These are phyloP conservation scores for Phytophthora hibernalis DNA, from an alignment of 352 stramenopile species.

Conservation along the genomic window DNA sequence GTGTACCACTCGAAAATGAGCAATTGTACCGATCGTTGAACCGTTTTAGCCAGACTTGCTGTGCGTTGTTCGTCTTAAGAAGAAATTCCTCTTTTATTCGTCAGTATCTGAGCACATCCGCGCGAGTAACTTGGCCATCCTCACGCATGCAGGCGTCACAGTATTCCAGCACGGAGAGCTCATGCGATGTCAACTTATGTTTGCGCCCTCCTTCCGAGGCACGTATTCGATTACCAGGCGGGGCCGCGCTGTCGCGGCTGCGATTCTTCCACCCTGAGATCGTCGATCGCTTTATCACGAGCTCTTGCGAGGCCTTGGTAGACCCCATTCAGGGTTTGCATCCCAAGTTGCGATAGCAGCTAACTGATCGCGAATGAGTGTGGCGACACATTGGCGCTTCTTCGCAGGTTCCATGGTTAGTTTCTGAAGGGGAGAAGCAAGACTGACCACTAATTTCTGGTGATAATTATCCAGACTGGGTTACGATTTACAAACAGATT, in stretches of 20 bases:
- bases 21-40: neutral
- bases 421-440: neutral
- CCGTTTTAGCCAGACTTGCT: neutral
- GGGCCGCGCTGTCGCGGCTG: neutral
- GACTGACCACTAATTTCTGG: neutral
- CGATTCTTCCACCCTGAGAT: neutral
- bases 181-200: neutral
- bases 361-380: neutral
- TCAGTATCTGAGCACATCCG: neutral
- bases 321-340: neutral
- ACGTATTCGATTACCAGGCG: neutral
- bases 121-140: neutral
- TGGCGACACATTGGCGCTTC: neutral
- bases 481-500: neutral
- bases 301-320: neutral
- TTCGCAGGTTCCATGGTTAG: neutral
- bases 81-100: neutral
- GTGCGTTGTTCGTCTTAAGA: neutral
- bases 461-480: neutral
- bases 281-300: neutral
- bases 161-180: neutral
- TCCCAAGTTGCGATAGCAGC: neutral
- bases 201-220: neutral
- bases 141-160: neutral
- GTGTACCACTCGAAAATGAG: neutral